Conservation (phyloP, 2,329 filamentous ascomycete species). For the Botryotinia narcissicola region DNA sequence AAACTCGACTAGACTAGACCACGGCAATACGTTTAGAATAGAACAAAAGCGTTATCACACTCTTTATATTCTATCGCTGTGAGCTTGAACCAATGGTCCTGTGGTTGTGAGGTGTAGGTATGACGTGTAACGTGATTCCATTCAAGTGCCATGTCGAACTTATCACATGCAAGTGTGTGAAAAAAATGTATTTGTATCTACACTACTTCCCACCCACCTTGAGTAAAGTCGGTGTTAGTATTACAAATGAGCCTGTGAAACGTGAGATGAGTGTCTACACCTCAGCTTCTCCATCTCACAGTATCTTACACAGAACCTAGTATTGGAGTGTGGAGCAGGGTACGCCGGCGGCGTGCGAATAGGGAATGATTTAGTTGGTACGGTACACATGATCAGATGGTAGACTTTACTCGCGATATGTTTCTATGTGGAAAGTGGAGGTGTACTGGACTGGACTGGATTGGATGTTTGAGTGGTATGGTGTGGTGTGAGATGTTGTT, state of each 20-base stretch:
- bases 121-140: background rate
- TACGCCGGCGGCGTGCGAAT: background rate
- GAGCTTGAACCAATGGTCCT: background rate
- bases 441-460: background rate
- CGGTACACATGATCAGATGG: background rate
- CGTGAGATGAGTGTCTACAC: background rate
- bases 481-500: background rate
- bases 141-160: background rate
- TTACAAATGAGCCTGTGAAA: background rate
- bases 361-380: background rate
- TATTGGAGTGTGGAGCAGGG: background rate
- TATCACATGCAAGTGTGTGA: background rate
- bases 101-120: background rate
- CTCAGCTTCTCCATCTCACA: fast-evolving
- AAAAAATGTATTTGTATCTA: background rate
- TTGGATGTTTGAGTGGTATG: background rate
- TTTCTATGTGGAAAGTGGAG: no score
- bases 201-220: background rate
- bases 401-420: background rate
- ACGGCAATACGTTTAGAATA: background rate
- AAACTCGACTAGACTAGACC: background rate
- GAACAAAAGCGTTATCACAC: background rate
- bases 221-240: background rate
- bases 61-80: background rate
- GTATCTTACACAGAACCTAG: background rate